Percentiles rank a stretch among this genome's conserved stretches.
Evolutionary conservation across 1,139 yeast species (phyloP).

Genomic region (Lodderomyces parapsilosis): DNA sequence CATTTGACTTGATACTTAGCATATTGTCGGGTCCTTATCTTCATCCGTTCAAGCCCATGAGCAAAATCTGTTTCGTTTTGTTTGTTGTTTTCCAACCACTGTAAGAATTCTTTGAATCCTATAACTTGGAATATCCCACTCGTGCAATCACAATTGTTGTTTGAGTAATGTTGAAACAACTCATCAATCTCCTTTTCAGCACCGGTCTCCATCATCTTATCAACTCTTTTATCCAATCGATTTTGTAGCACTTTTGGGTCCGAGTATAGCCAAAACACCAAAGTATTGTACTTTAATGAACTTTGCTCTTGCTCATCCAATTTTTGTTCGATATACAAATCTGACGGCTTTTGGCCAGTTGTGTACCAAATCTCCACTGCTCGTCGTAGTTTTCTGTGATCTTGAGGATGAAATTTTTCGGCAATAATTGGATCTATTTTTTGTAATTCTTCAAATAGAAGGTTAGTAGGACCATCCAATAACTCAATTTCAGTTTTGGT

Average conservation of each 20-base stretch:
- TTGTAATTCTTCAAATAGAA: conserved; percentile 47
- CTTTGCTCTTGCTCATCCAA: conserved; percentile 42
- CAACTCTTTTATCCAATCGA: conserved; percentile 78
- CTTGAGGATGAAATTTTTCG: conserved; percentile 88
- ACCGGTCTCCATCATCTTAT: conserved; percentile 69
- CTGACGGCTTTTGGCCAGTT: conserved; percentile 70
- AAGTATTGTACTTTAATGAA: conserved; percentile 59
- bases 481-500: conserved; percentile 39
- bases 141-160: conserved; percentile 45
- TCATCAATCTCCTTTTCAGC: conserved; percentile 69
- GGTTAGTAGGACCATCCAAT: conserved; percentile 57
- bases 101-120: conserved; percentile 91
- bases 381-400: conserved; percentile 70
- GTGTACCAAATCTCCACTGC: conserved; percentile 77
- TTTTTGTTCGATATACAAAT: conserved; percentile 62
- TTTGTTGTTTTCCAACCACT: conserved; percentile 53
- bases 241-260: conserved; percentile 57
- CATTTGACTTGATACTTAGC: conserved; percentile 92
- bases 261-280: conserved; percentile 83
- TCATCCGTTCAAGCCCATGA: conserved; percentile 71
- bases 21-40: conserved; percentile 78
- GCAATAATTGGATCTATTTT: conserved; percentile 71
- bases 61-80: conserved; percentile 24
- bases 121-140: conserved; percentile 93
- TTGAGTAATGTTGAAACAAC: conserved; percentile 46